Base-by-base conservation (phyloP, 495 filamentous ascomycete genomes). In the Cladorrhinum samala region DNA sequence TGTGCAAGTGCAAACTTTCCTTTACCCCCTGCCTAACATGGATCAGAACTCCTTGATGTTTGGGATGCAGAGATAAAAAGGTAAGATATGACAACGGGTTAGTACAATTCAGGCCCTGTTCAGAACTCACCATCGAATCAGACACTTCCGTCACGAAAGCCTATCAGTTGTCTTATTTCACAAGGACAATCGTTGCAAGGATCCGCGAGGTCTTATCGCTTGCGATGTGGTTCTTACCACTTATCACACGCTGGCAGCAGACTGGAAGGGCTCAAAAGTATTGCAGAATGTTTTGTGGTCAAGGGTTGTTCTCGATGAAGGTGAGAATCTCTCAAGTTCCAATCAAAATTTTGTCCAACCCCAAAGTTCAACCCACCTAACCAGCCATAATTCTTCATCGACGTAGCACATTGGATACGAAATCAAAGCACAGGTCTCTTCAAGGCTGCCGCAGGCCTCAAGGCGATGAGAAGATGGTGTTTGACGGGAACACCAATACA, bases 301-400 rank as follows among this genome's bases (percentile, higher is more conserved):
- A 11, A 19, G 48, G 33, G 48, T 50, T 2, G 36, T 50, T 9
- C 36, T 50, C 1, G 48, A 50, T 24, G 48, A 50, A 50, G 48
- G 48, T 50, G 1, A 4, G 36, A 6, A 33, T 33, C 11, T 33
- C 27, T 6, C 27, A 5, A 11, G 5, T 33, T n/a, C n/a, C n/a
- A n/a, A n/a, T n/a, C n/a, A n/a, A n/a, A n/a, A n/a, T n/a, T n/a
- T n/a, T n/a, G n/a, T n/a, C n/a, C n/a, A n/a, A n/a, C n/a, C n/a
- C n/a, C n/a, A n/a, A n/a, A n/a, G n/a, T n/a, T n/a, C n/a, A n/a
- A n/a, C n/a, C n/a, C n/a, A n/a, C n/a, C n/a, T n/a, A n/a, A n/a
- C n/a, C n/a, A n/a, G n/a, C n/a, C n/a, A n/a, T n/a, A n/a, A n/a
- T n/a, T n/a, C n/a, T n/a, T n/a, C n/a, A n/a, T n/a, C n/a, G n/a